Percentiles rank a stretch among this genome's conserved stretches.
These are phyloP conservation scores for Panaeolus cyanescens DNA, from an alignment of 768 basidiomycete species.

Conservation along the genomic window DNA sequence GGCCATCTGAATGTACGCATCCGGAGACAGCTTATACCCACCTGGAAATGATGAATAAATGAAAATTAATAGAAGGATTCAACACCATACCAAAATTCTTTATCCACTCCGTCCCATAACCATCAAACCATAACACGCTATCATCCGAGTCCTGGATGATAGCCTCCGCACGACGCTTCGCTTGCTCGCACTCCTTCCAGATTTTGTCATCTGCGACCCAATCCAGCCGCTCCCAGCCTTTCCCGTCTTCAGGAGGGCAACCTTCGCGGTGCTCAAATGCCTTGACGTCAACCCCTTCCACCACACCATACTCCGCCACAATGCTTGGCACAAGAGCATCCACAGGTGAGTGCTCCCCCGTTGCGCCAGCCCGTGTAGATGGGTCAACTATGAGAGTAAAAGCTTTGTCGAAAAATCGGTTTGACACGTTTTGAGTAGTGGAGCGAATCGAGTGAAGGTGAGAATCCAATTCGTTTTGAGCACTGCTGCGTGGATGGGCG, in stretches of 20 bases:
- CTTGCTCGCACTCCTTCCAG: slow-evolving; percentile 54
- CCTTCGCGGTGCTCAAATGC: slow-evolving; percentile 33
- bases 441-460: slow-evolving; percentile 77
- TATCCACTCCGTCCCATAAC: slow-evolving; percentile 89
- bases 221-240: slow-evolving; percentile 64
- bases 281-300: slow-evolving; percentile 59
- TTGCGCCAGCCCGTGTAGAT: slow-evolving; percentile 80
- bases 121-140: slow-evolving; percentile 78
- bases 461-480: slow-evolving; percentile 53
- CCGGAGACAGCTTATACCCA: slow-evolving; percentile 55
- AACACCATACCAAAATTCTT: slow-evolving; percentile 60
- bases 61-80: not conserved
- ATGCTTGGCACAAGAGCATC: slow-evolving; percentile 92
- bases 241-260: slow-evolving; percentile 12
- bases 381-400: slow-evolving; percentile 83
- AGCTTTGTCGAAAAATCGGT: slow-evolving; percentile 92
- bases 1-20: slow-evolving; percentile 90
- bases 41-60: slow-evolving; percentile 1
- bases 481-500: slow-evolving; percentile 31
- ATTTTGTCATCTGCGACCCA: slow-evolving; percentile 73
- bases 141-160: slow-evolving; percentile 82
- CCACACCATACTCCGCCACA: slow-evolving; percentile 79
- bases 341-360: slow-evolving; percentile 89
- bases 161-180: slow-evolving; percentile 53
- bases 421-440: slow-evolving; percentile 59